phyloP scores from a whole-genome alignment of 2,329 filamentous ascomycete genomes.

The Bipolaris gigantea region DNA sequence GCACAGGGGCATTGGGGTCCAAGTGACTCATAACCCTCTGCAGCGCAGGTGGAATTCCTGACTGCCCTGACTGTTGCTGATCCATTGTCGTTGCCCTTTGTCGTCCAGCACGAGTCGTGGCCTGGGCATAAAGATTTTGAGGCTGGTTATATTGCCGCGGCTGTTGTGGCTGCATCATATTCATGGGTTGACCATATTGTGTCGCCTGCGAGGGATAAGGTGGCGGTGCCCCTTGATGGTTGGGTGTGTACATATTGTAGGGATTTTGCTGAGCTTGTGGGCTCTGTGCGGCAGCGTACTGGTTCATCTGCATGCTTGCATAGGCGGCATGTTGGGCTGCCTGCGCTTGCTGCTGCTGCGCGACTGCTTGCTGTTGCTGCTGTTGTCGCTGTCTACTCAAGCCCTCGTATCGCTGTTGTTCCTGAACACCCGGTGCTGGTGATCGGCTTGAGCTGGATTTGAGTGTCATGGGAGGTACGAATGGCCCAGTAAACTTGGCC shows the following conservation, averaged over 20 bases:
- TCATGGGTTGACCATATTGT: constrained; percentile 59
- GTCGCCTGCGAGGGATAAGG: constrained; percentile 75
- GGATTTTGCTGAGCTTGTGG: constrained; percentile 62
- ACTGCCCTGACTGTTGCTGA: constrained; percentile 85
- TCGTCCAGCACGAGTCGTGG: constrained; percentile 73
- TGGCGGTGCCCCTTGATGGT: constrained; percentile 71
- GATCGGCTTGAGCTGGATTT: constrained; percentile 86
- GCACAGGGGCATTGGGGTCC: constrained; percentile 90
- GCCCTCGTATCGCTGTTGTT: constrained; percentile 93
- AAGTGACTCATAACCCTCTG: constrained; percentile 95
- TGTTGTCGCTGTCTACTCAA: constrained; percentile 87
- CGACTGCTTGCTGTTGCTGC: constrained; percentile 51
- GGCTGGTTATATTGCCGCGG: constrained; percentile 57
- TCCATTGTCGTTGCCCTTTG: constrained; percentile 97
- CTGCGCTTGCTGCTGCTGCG: constrained; percentile 57
- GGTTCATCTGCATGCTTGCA: constrained; percentile 60
- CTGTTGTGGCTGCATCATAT: constrained; percentile 44
- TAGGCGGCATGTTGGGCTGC: constrained; percentile 70
- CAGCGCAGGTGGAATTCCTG: constrained; percentile 87
- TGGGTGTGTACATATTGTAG: constrained; percentile 76
- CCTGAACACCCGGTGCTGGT: constrained; percentile 88
- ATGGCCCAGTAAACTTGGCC: constrained; percentile 93
- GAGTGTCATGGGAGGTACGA: constrained; percentile 95
- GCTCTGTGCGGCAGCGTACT: constrained; percentile 51
- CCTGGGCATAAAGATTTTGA: constrained; percentile 73